Conservation (phyloP, 164 flowering plant genomes). For the Stephania yunnanensis region DNA sequence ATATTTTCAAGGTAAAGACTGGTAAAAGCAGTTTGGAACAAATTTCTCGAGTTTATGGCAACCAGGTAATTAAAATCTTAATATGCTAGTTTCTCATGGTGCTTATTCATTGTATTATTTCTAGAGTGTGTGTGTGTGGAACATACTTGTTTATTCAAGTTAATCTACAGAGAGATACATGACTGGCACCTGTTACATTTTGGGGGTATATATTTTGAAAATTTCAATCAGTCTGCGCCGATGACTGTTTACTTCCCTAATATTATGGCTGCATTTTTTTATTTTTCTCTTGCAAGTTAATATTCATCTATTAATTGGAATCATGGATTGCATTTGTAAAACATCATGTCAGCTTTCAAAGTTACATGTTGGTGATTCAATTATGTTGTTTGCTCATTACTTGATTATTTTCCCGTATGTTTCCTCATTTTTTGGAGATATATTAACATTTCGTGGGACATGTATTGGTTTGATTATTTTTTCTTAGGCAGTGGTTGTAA, state of each 20-base stretch:
- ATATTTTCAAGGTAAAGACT: slow-evolving; percentile 56
- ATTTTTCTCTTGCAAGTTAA: not conserved
- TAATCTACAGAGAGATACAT: not conserved
- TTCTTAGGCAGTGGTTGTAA: slow-evolving; percentile 89
- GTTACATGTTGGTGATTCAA: not conserved
- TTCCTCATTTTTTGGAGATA: not conserved
- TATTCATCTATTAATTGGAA: not conserved
- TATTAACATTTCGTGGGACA: not conserved
- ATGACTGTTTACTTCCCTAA: not conserved
- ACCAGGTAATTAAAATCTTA: slow-evolving; percentile 51
- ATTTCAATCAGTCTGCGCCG: not conserved
- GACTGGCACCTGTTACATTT: not conserved
- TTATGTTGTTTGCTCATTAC: not conserved
- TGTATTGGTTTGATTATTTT: slow-evolving; percentile 8
- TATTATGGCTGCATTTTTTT: not conserved
- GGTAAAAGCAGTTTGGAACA: slow-evolving; percentile 92
- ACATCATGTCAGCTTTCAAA: not conserved
- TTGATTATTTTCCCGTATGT: not conserved
- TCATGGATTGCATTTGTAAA: not conserved
- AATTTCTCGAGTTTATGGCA: slow-evolving; percentile 90
- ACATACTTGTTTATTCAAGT: no score
- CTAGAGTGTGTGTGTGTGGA: no score
- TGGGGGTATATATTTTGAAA: not conserved
- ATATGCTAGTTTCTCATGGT: not conserved
- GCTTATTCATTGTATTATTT: not conserved